These are phyloP conservation scores for Amaranthus cruentus DNA, from an alignment of 148 eudicot species.

Conservation along the genomic window DNA sequence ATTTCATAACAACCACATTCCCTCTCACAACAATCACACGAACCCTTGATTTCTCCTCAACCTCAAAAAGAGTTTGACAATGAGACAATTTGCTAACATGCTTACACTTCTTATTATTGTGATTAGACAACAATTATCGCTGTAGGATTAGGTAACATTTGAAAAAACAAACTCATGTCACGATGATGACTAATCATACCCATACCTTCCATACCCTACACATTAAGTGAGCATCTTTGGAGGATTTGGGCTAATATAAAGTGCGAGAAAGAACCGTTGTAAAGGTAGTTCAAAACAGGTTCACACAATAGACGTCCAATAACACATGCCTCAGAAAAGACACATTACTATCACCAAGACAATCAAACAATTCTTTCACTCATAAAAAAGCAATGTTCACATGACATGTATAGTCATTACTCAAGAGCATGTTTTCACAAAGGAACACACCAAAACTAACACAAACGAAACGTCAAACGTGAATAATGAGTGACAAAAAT, in stretches of 20 bases:
- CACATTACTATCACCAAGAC: not conserved
- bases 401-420: not conserved
- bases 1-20: no score
- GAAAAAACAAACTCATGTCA: no score
- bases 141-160: no score
- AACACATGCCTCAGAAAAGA: not conserved
- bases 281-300: not conserved
- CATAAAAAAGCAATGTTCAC: not conserved
- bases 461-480: not conserved
- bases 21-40: no score
- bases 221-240: no score
- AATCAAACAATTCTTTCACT: not conserved
- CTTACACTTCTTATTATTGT: no score
- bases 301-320: not conserved
- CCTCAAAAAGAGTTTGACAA: no score
- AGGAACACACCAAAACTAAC: not conserved
- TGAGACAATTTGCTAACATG: no score
- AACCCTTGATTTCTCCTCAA: no score
- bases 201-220: no score
- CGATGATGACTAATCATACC: no score
- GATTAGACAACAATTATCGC: no score
- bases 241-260: not conserved
- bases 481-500: not conserved
- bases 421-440: conserved; percentile 1
- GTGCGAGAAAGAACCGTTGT: not conserved